Conservation (phyloP, 495 filamentous ascomycete genomes). For the Penicillium ucsense region DNA sequence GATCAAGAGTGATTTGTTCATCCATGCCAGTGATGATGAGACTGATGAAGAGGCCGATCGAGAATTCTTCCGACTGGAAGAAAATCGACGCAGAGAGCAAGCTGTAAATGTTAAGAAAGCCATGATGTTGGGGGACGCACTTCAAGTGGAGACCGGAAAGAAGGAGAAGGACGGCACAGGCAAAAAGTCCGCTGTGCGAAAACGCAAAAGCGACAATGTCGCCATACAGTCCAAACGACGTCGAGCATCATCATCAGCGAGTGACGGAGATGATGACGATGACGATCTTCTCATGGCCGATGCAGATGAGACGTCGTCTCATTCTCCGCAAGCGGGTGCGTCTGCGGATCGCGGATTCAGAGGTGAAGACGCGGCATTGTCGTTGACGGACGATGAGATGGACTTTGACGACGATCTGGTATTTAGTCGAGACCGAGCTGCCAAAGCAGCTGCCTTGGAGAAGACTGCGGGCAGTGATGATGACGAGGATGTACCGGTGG, state of each 20-base stretch:
- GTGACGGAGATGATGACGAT: constrained; percentile 11
- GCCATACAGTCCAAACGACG: constrained; percentile 24
- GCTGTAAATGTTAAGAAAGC: constrained; percentile 38
- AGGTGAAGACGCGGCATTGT: constrained; percentile 21
- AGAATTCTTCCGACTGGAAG: constrained; percentile 65
- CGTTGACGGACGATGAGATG: constrained; percentile 25
- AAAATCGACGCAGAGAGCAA: constrained; percentile 43
- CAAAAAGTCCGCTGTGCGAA: constrained; percentile 17
- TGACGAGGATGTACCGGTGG: constrained; percentile 25
- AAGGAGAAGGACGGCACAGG: constrained; percentile 10
- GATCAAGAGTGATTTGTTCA: constrained; percentile 77
- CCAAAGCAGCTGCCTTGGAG: constrained; percentile 1
- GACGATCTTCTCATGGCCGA: constrained; percentile 31
- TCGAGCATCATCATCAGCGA: constrained; percentile 14
- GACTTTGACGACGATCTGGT: constrained; percentile 32
- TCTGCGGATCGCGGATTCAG: constrained; percentile 13
- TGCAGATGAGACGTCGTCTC: constrained; percentile 12
- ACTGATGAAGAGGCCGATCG: constrained; percentile 55
- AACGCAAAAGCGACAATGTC: constrained; percentile 22
- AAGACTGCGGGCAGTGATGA: constrained; percentile 11
- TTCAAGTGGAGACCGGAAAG: constrained; percentile 23
- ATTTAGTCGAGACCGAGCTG: constrained; percentile 20
- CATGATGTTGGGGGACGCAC: constrained; percentile 43
- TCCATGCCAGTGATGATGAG: constrained; percentile 73
- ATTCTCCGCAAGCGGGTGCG: constrained; percentile 7